Evolutionary conservation across 2,329 filamentous ascomycete species (phyloP).

Genomic region (Corynespora cassiicola): DNA sequence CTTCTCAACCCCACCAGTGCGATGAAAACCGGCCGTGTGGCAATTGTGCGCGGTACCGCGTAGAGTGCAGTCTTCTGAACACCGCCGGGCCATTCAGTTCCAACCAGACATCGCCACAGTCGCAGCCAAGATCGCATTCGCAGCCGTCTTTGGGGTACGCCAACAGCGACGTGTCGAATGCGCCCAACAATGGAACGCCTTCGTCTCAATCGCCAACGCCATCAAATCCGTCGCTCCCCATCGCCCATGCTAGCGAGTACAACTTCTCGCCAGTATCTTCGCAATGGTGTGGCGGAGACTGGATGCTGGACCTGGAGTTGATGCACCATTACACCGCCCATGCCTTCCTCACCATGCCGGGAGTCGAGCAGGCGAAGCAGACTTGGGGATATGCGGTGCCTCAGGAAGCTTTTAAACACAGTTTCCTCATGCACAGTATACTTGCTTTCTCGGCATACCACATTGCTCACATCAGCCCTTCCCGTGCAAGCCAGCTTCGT

Average conservation of each 20-base stretch:
- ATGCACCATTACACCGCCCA: conserved; percentile 37
- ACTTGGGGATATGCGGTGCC: conserved; percentile 44
- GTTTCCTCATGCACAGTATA: conserved; percentile 47
- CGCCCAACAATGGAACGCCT: too few species aligned
- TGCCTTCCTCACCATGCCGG: conserved; percentile 28
- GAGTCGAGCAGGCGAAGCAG: conserved; percentile 26
- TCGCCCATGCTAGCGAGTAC: too few species aligned
- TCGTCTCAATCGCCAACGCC: conserved; percentile 9
- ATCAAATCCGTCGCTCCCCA: too few species aligned
- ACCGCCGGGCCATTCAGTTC: conserved; percentile 2
- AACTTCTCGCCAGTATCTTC: neutral
- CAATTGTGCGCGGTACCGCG: conserved; percentile 33
- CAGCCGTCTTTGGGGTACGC: conserved; percentile 2
- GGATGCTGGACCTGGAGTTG: conserved; percentile 35
- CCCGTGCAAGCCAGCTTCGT: conserved; percentile 21
- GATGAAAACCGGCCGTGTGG: conserved; percentile 36
- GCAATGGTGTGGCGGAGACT: conserved; percentile 8
- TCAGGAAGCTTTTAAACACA: conserved; percentile 38
- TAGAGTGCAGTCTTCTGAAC: conserved; percentile 34
- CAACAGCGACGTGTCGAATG: conserved; percentile 1
- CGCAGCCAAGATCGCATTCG: conserved; percentile 3
- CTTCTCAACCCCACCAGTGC: conserved; percentile 30
- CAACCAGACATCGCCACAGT: conserved; percentile 3
- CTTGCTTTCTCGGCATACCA: conserved; percentile 47
- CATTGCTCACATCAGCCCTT: conserved; percentile 36